Conservation (phyloP, 768 basidiomycete genomes). For the Megacollybia marginata region DNA sequence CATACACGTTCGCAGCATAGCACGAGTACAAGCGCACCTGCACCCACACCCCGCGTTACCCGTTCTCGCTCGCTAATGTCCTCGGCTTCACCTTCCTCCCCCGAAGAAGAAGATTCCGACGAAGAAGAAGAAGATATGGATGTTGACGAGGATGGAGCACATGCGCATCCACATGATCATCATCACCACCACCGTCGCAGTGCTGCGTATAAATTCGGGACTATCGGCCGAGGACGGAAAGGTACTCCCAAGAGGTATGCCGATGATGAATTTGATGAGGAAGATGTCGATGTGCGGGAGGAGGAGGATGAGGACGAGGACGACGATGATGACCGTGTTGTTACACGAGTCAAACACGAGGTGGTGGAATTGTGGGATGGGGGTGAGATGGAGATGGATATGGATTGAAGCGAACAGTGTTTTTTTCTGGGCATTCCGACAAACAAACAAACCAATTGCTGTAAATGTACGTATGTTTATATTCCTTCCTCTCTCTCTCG, state of each 20-base stretch:
- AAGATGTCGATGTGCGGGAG: slow-evolving; percentile 22
- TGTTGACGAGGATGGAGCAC: too few relatives aligned
- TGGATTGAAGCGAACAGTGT: slow-evolving; percentile 33
- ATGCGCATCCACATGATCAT: too few relatives aligned
- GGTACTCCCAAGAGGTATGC: slow-evolving; percentile 7
- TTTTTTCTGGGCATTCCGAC: too few relatives aligned
- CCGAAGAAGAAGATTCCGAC: too few relatives aligned
- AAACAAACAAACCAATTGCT: too few relatives aligned
- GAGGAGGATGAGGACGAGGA: slow-evolving; percentile 27
- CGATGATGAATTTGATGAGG: slow-evolving; percentile 42
- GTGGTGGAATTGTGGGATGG: slow-evolving; percentile 39
- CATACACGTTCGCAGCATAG: background rate
- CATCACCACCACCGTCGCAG: too few relatives aligned
- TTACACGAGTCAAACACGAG: background rate
- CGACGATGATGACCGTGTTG: background rate
- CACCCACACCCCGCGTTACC: background rate
- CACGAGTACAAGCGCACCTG: slow-evolving; percentile 18
- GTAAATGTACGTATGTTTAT: too few relatives aligned
- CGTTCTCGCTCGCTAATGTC: background rate
- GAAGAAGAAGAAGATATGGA: too few relatives aligned
- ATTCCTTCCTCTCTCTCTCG: too few relatives aligned
- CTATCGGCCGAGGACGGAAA: too few relatives aligned
- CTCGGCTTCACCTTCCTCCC: slow-evolving; percentile 19
- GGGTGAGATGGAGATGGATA: slow-evolving; percentile 71
- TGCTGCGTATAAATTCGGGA: too few relatives aligned